Conservation (phyloP, 2,329 filamentous ascomycete genomes). For the Pyrenochaeta sp. region DNA sequence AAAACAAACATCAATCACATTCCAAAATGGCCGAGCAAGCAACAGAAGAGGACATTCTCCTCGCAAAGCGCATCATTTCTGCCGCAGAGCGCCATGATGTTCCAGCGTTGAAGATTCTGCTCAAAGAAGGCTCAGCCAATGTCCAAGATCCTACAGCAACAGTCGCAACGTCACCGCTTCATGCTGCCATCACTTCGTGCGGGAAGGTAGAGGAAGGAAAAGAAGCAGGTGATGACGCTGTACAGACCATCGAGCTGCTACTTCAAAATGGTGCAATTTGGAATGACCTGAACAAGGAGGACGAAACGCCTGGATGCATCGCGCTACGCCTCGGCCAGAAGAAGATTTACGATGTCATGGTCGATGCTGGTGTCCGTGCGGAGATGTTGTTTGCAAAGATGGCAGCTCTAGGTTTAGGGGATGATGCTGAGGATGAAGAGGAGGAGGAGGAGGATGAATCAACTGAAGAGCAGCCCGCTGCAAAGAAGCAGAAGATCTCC, state of each 20-base stretch:
- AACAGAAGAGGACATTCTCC: constrained; percentile 47
- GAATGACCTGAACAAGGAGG: constrained; percentile 49
- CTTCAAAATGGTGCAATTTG: constrained; percentile 50
- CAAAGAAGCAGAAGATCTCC: constrained; percentile 45
- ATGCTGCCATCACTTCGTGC: constrained; percentile 45
- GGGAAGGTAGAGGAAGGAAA: constrained; percentile 41
- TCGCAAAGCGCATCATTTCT: constrained; percentile 48
- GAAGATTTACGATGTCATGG: constrained; percentile 48
- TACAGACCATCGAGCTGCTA: constrained; percentile 42
- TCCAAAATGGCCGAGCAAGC: constrained; percentile 42
- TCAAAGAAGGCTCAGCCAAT: constrained; percentile 48
- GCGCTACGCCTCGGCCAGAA: constrained; percentile 43
- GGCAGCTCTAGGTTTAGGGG: constrained; percentile 41
- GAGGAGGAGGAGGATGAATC: constrained; percentile 28
- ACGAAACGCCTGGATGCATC: constrained; percentile 50
- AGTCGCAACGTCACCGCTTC: constrained; percentile 45
- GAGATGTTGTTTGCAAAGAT: constrained; percentile 47
- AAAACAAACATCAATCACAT: constrained; percentile 9
- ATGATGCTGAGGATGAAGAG: constrained; percentile 28
- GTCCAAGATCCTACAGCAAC: constrained; percentile 47
- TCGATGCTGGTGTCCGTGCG: constrained; percentile 47
- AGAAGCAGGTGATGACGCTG: constrained; percentile 35
- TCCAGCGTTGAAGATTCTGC: constrained; percentile 41
- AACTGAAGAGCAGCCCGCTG: constrained; percentile 37
- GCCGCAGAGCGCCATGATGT: constrained; percentile 47